These are phyloP conservation scores for Microbotryum lychnidis-dioicae DNA, from an alignment of 1,284 basidiomycete genomes.

Conservation along the genomic window DNA sequence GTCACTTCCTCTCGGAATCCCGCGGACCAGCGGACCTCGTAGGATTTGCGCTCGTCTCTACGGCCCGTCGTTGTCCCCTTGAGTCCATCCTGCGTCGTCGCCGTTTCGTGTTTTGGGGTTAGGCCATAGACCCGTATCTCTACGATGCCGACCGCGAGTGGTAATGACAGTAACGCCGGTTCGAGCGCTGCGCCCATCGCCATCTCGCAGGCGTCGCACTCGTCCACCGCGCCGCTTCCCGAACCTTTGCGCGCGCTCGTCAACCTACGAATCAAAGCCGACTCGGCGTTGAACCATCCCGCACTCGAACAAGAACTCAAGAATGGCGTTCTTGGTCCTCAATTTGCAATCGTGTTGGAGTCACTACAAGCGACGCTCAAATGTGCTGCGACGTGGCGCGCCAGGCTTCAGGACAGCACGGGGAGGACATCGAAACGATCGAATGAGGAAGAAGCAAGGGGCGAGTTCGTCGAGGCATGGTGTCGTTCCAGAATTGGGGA, in stretches of 20 bases:
- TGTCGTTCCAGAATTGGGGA: constrained; percentile 21
- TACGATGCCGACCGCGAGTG: no score
- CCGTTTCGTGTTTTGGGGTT: no score
- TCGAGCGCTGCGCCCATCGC: constrained; percentile 6
- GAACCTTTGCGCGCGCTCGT: constrained; percentile 12
- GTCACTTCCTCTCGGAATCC: no score
- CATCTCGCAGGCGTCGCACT: background rate
- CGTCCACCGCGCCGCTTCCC: constrained; percentile 4
- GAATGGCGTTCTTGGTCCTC: background rate
- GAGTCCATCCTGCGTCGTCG: no score
- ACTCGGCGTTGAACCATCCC: constrained; percentile 11
- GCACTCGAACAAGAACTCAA: constrained; percentile 17
- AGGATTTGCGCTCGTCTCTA: no score
- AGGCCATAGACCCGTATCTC: no score
- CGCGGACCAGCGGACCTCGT: no score
- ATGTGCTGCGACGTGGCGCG: background rate
- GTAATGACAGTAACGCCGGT: no score
- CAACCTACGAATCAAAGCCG: constrained; percentile 4
- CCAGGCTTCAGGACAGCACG: background rate
- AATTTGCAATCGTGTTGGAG: background rate
- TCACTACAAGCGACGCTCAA: constrained; percentile 14
- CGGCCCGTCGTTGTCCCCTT: no score
- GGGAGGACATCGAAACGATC: no score
- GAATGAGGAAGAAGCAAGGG: constrained; percentile 19
- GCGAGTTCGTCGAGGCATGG: constrained; percentile 19